These are phyloP conservation scores for Aspergillus amoenus DNA, from an alignment of 2,329 filamentous ascomycete species.

Conservation along the genomic window DNA sequence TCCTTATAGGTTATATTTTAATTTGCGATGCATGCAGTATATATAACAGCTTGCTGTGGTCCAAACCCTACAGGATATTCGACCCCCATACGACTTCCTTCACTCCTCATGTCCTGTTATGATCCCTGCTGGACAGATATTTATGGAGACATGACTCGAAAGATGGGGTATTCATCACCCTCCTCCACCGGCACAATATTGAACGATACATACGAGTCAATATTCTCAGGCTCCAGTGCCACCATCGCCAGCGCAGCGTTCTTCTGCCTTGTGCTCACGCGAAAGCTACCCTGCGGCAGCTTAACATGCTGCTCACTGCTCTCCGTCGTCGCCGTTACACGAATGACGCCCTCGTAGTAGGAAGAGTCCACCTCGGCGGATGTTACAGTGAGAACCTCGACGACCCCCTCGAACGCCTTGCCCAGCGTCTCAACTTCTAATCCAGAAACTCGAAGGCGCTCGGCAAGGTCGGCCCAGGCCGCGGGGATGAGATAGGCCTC, in stretches of 20 bases:
- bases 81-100: too few relatives aligned
- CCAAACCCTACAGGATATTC: too few relatives aligned
- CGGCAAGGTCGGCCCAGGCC: not conserved
- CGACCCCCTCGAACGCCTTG: not conserved
- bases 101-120: too few relatives aligned
- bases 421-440: conserved; percentile 1
- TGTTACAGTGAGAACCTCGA: conserved; percentile 3
- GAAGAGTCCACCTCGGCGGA: not conserved
- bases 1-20: too few relatives aligned
- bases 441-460: not conserved
- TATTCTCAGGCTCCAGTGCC: conserved; percentile 9
- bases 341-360: conserved; percentile 9
- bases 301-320: not conserved
- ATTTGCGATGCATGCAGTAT: too few relatives aligned
- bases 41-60: too few relatives aligned
- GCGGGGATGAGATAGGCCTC: conserved; percentile 6
- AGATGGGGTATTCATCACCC: conserved; percentile 1
- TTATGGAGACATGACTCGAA: not conserved
- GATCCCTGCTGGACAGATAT: too few relatives aligned
- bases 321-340: conserved; percentile 1
- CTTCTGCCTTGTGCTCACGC: conserved; percentile 5
- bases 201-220: conserved; percentile 11
- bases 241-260: conserved; percentile 9
- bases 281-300: conserved; percentile 2
- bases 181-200: conserved; percentile 8